Percentiles rank a stretch among this genome's conserved stretches.
Evolutionary conservation across 2,329 filamentous ascomycete genomes (phyloP).

Genomic region (Rosellinia necatrix): DNA sequence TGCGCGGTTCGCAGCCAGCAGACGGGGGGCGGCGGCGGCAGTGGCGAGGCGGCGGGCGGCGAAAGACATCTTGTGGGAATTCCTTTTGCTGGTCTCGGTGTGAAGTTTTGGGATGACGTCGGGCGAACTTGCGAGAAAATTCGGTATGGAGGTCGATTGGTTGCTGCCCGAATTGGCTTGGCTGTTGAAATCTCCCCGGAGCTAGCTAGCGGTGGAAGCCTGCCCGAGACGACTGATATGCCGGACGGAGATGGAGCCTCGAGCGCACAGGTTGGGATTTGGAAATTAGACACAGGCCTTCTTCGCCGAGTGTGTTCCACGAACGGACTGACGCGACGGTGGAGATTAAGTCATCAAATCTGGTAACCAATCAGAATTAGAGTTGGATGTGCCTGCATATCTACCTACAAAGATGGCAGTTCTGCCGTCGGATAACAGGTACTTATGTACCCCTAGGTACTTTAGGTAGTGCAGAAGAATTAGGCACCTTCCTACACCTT

Average conservation of each 20-base stretch:
- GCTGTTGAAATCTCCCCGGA: not conserved
- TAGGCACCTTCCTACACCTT: no score
- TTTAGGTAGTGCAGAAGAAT: no score
- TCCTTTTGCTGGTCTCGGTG: not conserved
- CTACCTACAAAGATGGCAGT: no score
- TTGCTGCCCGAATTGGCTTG: not conserved
- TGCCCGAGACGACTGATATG: not conserved
- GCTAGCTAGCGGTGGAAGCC: not conserved
- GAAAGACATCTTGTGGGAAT: conserved; percentile 45
- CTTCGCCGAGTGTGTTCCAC: no score
- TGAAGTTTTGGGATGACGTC: not conserved
- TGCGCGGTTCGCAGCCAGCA: conserved; percentile 57
- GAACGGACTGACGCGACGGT: conserved; percentile 15
- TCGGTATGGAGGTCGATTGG: not conserved
- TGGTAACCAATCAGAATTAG: conserved; percentile 17
- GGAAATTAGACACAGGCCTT: no score
- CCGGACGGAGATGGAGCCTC: no score
- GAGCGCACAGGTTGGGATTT: no score
- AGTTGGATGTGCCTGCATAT: not conserved
- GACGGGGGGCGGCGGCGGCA: conserved; percentile 44
- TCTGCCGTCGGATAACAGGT: not conserved
- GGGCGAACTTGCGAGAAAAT: no score
- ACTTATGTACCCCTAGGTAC: not conserved
- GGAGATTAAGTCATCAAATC: conserved; percentile 5
- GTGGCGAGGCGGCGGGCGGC: conserved; percentile 57